Percentiles rank a stretch among this genome's conserved stretches.
These are phyloP conservation scores for Brassica juncea DNA, from an alignment of 345 rosid genomes.

Conservation along the genomic window DNA sequence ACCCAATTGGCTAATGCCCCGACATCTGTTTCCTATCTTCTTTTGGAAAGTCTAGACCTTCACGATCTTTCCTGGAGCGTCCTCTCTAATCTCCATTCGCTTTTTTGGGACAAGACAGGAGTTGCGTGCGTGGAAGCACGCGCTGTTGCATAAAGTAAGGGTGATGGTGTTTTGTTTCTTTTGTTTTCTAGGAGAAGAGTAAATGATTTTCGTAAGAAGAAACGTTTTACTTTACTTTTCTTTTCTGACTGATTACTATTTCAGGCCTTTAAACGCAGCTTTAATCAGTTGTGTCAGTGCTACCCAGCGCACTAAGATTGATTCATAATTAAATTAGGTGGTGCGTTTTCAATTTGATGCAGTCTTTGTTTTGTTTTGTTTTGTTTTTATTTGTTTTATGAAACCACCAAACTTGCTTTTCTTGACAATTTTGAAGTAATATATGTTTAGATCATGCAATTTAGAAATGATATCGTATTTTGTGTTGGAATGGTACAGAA, in stretches of 20 bases:
- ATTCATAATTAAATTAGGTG: slow-evolving; percentile 47
- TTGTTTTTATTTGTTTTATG: slow-evolving; percentile 15
- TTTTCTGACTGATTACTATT: slow-evolving; percentile 40
- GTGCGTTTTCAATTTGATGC: slow-evolving; percentile 26
- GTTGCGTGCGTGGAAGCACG: slow-evolving; percentile 7
- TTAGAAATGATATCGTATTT: neutral
- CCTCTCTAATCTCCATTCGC: neutral
- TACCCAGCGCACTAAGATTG: slow-evolving; percentile 85
- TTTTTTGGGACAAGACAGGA: neutral
- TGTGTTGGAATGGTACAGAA: too few relatives aligned
- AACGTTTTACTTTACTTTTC: slow-evolving; percentile 14
- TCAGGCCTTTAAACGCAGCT: slow-evolving; percentile 49
- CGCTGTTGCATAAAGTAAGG: slow-evolving; percentile 6
- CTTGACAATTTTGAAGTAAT: neutral
- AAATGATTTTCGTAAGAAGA: slow-evolving; percentile 25
- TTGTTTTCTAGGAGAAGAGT: neutral
- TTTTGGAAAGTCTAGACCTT: slow-evolving; percentile 28
- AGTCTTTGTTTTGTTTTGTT: neutral
- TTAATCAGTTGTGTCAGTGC: slow-evolving; percentile 58
- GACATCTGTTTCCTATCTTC: slow-evolving; percentile 44
- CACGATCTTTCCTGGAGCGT: slow-evolving; percentile 23
- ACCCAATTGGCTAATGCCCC: slow-evolving; percentile 43
- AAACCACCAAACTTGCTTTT: slow-evolving; percentile 4
- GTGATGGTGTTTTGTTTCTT: neutral
- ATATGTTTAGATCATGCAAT: slow-evolving; percentile 1